A percentile compares a stretch with the other conserved stretches of the same genome.
These are phyloP conservation scores for Psilocybe azurescens DNA, from an alignment of 768 basidiomycete species.

Conservation along the genomic window DNA sequence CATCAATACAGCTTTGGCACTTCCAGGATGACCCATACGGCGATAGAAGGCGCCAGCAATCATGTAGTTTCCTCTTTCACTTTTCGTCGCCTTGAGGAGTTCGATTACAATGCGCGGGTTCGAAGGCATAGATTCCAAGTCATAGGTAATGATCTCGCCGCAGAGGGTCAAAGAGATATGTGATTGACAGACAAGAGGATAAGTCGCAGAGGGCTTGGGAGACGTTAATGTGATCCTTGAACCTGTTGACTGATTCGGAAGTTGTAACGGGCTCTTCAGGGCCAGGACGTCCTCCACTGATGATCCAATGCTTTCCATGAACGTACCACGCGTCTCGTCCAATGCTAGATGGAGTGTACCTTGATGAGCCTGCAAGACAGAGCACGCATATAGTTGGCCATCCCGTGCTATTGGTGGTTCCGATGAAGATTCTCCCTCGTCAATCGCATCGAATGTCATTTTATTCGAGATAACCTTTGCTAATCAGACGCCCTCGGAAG, in stretches of 20 bases:
- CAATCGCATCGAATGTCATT: too few relatives aligned
- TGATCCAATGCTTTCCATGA: not conserved
- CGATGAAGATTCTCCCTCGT: not conserved
- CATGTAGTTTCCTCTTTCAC: constrained; percentile 62
- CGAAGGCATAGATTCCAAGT: constrained; percentile 47
- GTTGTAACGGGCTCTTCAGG: too few relatives aligned
- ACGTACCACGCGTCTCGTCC: not conserved
- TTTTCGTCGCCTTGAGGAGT: constrained; percentile 47
- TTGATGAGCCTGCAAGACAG: not conserved
- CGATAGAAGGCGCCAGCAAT: constrained; percentile 59
- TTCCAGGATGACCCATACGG: constrained; percentile 46
- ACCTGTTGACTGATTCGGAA: not conserved
- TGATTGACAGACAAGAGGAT: constrained; percentile 24
- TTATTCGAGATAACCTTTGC: too few relatives aligned
- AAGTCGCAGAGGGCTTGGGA: not conserved
- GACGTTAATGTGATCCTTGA: not conserved
- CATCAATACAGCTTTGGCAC: constrained; percentile 48
- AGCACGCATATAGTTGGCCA: not conserved
- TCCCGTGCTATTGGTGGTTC: not conserved
- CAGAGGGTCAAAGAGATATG: constrained; percentile 39
- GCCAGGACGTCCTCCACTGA: not conserved
- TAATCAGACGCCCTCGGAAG: too few relatives aligned
- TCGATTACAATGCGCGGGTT: constrained; percentile 50
- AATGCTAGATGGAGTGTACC: not conserved
- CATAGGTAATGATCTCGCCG: constrained; percentile 46